Evolutionary conservation across 306 rosid genomes (phyloP).

Genomic region (Vachellia pachyceras): DNA sequence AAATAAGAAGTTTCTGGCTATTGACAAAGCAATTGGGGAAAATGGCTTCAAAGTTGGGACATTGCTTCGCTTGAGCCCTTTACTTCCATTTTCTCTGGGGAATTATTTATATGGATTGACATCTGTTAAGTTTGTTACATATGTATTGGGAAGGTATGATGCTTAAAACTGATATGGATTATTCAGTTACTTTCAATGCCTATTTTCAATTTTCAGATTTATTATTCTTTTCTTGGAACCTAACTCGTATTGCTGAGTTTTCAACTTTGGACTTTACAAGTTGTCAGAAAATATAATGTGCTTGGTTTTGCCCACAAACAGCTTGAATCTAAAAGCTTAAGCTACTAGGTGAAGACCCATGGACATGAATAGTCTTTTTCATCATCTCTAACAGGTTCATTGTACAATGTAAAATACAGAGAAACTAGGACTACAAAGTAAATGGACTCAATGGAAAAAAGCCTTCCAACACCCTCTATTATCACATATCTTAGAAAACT

Average conservation of each 20-base stretch:
- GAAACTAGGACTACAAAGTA: too few species aligned
- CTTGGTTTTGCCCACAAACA: conserved; percentile 1
- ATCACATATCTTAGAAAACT: background rate
- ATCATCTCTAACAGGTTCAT: background rate
- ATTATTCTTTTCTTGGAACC: background rate
- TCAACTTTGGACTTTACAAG: conserved; percentile 2
- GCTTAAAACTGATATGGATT: conserved; percentile 4
- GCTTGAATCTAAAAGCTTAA: background rate
- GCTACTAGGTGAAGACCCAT: background rate
- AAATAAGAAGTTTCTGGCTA: conserved; percentile 90
- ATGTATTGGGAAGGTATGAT: conserved; percentile 89
- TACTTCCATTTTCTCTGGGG: conserved; percentile 96
- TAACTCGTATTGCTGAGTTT: conserved; percentile 15
- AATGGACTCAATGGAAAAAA: too few species aligned
- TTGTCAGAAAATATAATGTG: background rate
- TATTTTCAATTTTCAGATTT: background rate
- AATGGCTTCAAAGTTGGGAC: conserved; percentile 92
- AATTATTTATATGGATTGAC: conserved; percentile 94
- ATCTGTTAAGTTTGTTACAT: conserved; percentile 90
- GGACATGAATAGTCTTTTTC: background rate
- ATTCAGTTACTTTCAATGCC: background rate
- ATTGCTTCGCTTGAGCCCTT: conserved; percentile 93
- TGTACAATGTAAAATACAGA: background rate
- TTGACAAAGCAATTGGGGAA: conserved; percentile 96
- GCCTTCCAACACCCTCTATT: background rate